A percentile compares a stretch with the other conserved stretches of the same genome.
Evolutionary conservation across 495 filamentous ascomycete genomes (phyloP).

Genomic region (Rostrohypoxylon terebratum): DNA sequence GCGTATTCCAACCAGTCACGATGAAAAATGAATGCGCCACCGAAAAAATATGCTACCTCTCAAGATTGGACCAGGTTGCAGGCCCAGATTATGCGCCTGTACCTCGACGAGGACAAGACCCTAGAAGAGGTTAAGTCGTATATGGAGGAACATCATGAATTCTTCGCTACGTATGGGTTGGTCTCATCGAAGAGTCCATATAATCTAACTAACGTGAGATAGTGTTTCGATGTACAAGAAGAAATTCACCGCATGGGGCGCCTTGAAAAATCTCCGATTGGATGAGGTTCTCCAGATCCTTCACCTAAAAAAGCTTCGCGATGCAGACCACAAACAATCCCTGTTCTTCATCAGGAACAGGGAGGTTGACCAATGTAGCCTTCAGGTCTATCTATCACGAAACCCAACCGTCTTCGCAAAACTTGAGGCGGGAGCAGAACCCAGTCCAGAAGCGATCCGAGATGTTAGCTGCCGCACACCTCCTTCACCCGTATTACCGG

Average conservation of each 20-base stretch:
- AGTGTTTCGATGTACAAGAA: slow-evolving; percentile 52
- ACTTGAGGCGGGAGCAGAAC: slow-evolving; percentile 44
- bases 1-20: slow-evolving; percentile 26
- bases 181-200: neutral
- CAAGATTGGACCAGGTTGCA: slow-evolving; percentile 48
- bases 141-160: slow-evolving; percentile 50
- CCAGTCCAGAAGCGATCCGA: slow-evolving; percentile 45
- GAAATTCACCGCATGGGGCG: slow-evolving; percentile 48
- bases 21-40: slow-evolving; percentile 37
- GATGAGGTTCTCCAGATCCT: slow-evolving; percentile 52
- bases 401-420: slow-evolving; percentile 49
- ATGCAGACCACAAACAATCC: slow-evolving; percentile 42
- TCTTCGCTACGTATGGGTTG: slow-evolving; percentile 48
- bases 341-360: slow-evolving; percentile 48
- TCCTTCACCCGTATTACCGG: slow-evolving; percentile 10
- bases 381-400: slow-evolving; percentile 50
- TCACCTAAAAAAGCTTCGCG: slow-evolving; percentile 45
- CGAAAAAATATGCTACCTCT: slow-evolving; percentile 42
- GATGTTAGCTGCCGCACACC: slow-evolving; percentile 50
- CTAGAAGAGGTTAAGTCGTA: slow-evolving; percentile 48
- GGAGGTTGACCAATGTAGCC: slow-evolving; percentile 44
- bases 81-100: slow-evolving; percentile 44
- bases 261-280: slow-evolving; percentile 49
- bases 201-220: slow-evolving; percentile 29
- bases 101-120: slow-evolving; percentile 49